A percentile compares a stretch with the other conserved stretches of the same genome.
Evolutionary conservation across 1,284 basidiomycete species (phyloP).

Genomic region (Paramarasmius palmivorus): DNA sequence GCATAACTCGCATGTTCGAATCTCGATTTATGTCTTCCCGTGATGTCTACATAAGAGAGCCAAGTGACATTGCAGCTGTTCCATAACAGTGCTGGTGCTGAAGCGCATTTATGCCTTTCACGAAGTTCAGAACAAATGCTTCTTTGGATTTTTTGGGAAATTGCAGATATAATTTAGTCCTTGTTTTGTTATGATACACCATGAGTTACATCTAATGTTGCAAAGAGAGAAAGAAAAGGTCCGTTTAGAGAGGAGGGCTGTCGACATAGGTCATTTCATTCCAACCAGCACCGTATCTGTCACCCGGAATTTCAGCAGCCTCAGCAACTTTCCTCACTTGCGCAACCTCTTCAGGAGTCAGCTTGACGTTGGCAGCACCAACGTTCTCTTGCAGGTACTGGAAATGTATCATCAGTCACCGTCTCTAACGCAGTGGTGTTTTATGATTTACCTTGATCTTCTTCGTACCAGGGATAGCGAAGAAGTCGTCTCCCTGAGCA

Average conservation of each 20-base stretch:
- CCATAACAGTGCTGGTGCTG: too few relatives aligned
- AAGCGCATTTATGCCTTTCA: too few relatives aligned
- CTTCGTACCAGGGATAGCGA: slow-evolving; percentile 42
- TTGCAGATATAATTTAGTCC: too few relatives aligned
- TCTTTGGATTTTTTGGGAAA: too few relatives aligned
- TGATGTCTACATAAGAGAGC: too few relatives aligned
- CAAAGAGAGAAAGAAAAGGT: too few relatives aligned
- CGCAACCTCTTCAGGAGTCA: slow-evolving; percentile 17
- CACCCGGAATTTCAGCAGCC: slow-evolving; percentile 14
- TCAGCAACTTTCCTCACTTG: slow-evolving; percentile 17
- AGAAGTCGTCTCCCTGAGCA: slow-evolving; percentile 38
- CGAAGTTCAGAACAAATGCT: too few relatives aligned
- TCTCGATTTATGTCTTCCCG: too few relatives aligned
- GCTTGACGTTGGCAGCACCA: slow-evolving; percentile 12
- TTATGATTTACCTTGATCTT: slow-evolving; percentile 13
- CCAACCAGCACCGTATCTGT: slow-evolving; percentile 9
- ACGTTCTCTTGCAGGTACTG: slow-evolving; percentile 24
- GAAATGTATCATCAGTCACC: background rate
- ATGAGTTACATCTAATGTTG: too few relatives aligned
- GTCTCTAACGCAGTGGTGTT: background rate
- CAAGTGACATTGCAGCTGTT: too few relatives aligned
- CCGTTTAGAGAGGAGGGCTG: slow-evolving; percentile 7
- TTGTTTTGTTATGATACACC: too few relatives aligned
- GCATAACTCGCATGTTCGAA: too few relatives aligned
- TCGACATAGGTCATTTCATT: slow-evolving; percentile 1